Conservation (phyloP, 2,329 filamentous ascomycete genomes). For the Elsinoe necatrix region DNA sequence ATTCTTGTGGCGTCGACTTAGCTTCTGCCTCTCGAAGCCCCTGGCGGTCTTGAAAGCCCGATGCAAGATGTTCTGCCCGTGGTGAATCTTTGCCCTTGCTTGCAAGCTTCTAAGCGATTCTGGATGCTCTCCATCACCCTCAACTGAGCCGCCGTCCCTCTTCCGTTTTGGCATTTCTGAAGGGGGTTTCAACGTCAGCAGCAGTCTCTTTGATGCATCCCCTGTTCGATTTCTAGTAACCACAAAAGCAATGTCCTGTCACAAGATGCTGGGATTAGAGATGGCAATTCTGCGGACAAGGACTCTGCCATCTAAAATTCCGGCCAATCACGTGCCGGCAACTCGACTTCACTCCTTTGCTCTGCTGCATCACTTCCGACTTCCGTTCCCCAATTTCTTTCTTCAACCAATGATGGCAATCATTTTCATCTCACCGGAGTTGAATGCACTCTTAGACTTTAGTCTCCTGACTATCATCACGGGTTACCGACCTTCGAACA, state of each 20-base stretch:
- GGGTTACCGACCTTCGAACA: not conserved
- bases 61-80: slow-evolving; percentile 52
- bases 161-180: slow-evolving; percentile 28
- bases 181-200: not conserved
- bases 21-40: slow-evolving; percentile 69
- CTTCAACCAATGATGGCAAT: not conserved
- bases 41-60: slow-evolving; percentile 64
- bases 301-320: slow-evolving; percentile 12
- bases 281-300: not conserved
- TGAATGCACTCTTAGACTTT: not conserved
- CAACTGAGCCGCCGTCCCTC: slow-evolving; percentile 20
- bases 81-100: slow-evolving; percentile 43
- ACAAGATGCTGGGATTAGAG: not conserved
- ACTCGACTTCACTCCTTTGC: not conserved
- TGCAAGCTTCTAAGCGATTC: slow-evolving; percentile 16
- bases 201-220: not conserved
- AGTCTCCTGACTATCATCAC: slow-evolving; percentile 5
- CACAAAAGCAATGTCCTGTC: not conserved
- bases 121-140: slow-evolving; percentile 8
- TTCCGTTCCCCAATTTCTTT: slow-evolving; percentile 4
- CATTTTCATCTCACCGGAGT: not conserved
- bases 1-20: slow-evolving; percentile 53
- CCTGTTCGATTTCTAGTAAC: not conserved
- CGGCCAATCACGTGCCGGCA: slow-evolving; percentile 2
- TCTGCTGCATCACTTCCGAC: not conserved